Base-by-base conservation (phyloP, 805 yeast species). In the Candida coleopterorum region DNA sequence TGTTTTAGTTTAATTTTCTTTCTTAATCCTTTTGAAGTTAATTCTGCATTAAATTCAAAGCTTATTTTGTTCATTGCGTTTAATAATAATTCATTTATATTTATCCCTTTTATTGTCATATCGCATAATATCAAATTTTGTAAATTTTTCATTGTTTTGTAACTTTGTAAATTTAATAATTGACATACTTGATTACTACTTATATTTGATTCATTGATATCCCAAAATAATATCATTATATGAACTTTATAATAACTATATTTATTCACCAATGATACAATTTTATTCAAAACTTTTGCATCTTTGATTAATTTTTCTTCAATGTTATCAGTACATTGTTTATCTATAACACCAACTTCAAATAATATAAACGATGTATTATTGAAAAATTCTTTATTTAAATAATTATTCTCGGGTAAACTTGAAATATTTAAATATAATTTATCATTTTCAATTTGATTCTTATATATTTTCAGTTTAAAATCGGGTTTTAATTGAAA, bases 321-420 rank as follows among this genome's bases (percentile, higher is more conserved):
- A 8, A 65, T 47, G 3, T 47, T 40, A 3, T 29, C 40, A 9
- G 22, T 23, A 17, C 45, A 43, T 8, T 40, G 29, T 6, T 30
- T 4, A 9, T 35, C 24, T 2, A 60, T 46, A 17, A 70, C 47
- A 3, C 84, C 84, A 43, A 79, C 64, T 44, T 76, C 79, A 46
- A 77, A 62, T 3, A 79, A 43, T 4, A 79, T 37, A 35, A 74
- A 65, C 1, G 70, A 61, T 4, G 72, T 52, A 16, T 57, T 53
- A 18, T 56, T 49, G 45, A 74, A 73, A 34, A 61, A 61, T 7
- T 53, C 54, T 21, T 58, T 58, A 18, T 62, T 60, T 18, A 62
- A 43, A 35, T 60, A 54, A 17, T 61, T 52, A 11, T 57, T 61
- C 9, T 48, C 42, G 1, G 78, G 75, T 27, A 77, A 55, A 16